A percentile compares a stretch with the other conserved stretches of the same genome.
Evolutionary conservation across 306 rosid genomes (phyloP).

Genomic region (Mimosa bimucronata): DNA sequence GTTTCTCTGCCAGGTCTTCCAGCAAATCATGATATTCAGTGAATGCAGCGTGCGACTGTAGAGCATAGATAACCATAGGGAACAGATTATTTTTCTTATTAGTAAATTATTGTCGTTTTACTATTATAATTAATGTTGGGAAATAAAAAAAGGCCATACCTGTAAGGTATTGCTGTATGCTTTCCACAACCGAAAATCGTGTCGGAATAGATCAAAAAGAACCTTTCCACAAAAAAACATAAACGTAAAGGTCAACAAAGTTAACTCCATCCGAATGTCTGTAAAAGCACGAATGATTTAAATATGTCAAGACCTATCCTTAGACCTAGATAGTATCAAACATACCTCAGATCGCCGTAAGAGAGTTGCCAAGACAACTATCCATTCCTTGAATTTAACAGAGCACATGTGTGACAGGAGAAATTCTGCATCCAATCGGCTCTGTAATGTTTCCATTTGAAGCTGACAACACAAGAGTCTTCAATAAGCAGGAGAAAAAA

Average conservation of each 20-base stretch:
- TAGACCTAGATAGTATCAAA: not conserved
- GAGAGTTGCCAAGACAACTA: constrained; percentile 93
- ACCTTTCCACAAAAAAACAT: constrained; percentile 53
- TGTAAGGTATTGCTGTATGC: constrained; percentile 78
- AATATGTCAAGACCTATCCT: constrained; percentile 1
- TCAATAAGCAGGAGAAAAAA: constrained; percentile 11
- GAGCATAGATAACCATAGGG: constrained; percentile 35
- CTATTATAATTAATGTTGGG: constrained; percentile 3
- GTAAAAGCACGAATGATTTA: not conserved
- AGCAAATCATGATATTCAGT: constrained; percentile 77
- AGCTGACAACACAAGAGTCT: constrained; percentile 61
- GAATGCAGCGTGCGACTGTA: constrained; percentile 67
- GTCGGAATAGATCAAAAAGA: constrained; percentile 82
- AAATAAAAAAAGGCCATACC: constrained; percentile 52
- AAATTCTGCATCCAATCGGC: constrained; percentile 96
- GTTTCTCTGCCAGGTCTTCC: constrained; percentile 74
- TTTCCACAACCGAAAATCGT: constrained; percentile 82
- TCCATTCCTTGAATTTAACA: constrained; percentile 98
- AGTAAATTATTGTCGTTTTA: not conserved
- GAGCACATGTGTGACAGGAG: constrained; percentile 96
- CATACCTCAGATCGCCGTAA: constrained; percentile 88
- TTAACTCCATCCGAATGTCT: constrained; percentile 28
- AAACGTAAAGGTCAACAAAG: constrained; percentile 28
- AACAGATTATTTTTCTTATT: constrained; percentile 5
- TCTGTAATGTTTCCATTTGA: constrained; percentile 87